phyloP scores from a whole-genome alignment of 768 basidiomycete species.

The Tulasnella sp. region DNA sequence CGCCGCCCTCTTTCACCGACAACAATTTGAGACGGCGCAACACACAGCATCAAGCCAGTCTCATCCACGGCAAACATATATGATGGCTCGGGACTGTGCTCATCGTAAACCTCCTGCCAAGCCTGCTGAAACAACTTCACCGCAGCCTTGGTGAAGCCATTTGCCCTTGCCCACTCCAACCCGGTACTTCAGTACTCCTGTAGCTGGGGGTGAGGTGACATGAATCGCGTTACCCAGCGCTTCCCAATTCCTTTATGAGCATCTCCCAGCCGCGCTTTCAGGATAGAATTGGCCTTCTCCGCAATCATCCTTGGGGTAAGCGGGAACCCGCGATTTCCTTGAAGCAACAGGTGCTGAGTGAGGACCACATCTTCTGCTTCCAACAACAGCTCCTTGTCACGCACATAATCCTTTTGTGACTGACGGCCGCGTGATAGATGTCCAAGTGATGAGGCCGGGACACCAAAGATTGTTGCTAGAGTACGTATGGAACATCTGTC shows the following conservation, averaged over 20 bases:
- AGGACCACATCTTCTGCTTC: not conserved
- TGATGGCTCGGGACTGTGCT: not conserved
- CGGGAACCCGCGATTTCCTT: conserved; percentile 38
- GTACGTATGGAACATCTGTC: not conserved
- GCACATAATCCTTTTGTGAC: not conserved
- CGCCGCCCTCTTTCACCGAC: conserved; percentile 25
- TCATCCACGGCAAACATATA: conserved; percentile 28
- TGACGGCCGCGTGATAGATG: not conserved
- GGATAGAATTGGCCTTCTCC: conserved; percentile 39
- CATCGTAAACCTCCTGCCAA: conserved; percentile 15
- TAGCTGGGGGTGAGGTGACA: conserved; percentile 22
- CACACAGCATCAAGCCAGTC: conserved; percentile 21
- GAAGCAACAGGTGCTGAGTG: not conserved
- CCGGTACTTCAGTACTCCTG: conserved; percentile 13
- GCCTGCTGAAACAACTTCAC: not conserved
- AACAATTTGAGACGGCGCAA: conserved; percentile 8
- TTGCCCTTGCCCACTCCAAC: conserved; percentile 21
- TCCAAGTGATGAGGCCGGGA: not conserved
- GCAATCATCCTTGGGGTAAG: conserved; percentile 39
- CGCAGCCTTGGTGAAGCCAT: conserved; percentile 14
- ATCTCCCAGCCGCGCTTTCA: not conserved
- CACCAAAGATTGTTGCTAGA: not conserved
- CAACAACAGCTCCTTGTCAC: not conserved
- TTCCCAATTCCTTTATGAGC: not conserved
- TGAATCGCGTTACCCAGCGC: conserved; percentile 30